Evolutionary conservation across 345 rosid species (phyloP).

Genomic region (Angophora floribunda): DNA sequence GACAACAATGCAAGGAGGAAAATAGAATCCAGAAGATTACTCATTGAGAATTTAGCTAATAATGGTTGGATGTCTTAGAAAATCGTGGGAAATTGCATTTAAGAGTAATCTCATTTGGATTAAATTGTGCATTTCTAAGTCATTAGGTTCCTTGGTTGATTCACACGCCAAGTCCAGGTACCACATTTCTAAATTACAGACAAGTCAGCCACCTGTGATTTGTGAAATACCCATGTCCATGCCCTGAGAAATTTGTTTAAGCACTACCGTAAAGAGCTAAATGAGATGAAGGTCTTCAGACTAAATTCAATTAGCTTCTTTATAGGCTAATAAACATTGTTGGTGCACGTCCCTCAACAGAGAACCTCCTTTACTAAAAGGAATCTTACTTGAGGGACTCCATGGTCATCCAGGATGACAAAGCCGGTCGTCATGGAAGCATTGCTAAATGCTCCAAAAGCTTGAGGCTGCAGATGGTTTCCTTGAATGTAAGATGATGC

Average conservation of each 20-base stretch:
- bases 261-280: background rate
- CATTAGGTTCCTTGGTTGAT: background rate
- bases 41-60: background rate
- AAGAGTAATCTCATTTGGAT: background rate
- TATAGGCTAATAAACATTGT: background rate
- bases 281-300: background rate
- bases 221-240: background rate
- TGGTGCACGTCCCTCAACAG: background rate
- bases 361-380: background rate
- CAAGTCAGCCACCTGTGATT: background rate
- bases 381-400: slow-evolving; percentile 45
- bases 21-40: background rate
- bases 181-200: background rate
- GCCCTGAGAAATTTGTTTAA: background rate
- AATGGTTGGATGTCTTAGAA: background rate
- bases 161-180: background rate
- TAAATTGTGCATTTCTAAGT: background rate
- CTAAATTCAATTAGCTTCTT: background rate
- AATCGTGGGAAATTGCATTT: background rate
- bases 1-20: background rate
- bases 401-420: slow-evolving; percentile 68
- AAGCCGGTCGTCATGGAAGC: slow-evolving; percentile 65
- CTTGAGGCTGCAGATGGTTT: slow-evolving; percentile 69
- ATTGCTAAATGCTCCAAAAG: slow-evolving; percentile 80
- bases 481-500: slow-evolving; percentile 74